Base-by-base conservation (phyloP, 139 green algal genomes). In the Micractinium sp. region DNA sequence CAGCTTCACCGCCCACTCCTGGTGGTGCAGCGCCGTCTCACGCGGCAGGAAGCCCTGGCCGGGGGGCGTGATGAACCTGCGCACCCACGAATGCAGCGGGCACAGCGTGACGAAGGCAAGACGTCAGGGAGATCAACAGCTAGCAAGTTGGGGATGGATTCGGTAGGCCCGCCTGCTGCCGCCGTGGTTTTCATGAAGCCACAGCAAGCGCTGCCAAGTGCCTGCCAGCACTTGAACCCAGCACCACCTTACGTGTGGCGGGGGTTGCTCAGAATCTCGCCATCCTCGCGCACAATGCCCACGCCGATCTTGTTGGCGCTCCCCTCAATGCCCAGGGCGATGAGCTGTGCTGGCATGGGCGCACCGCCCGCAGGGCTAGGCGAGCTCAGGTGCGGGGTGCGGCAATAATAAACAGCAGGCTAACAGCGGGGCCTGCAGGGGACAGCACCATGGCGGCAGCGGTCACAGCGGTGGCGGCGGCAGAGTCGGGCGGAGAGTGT, bases 301-400 rank as follows among this genome's bases (percentile, higher is more conserved):
- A 99, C 94, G 20, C 95, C 97, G 33, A 98, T 92, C 88, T 99
- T 99, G 88, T 99, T 99, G 39, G 97, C 97, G 14, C 92, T 96
- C 27, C 97, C 97, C 89, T 98, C 97, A 31, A 98, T 96, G 33
- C 96, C 96, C 2, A 98, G 87, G 3, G 66, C 86, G 14, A 95
- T 33, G 33, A 89, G 76, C 75, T 33, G 74, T 14, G n/a, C n/a
- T n/a, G 63, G 14, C 63, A 71, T 23, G 20, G n/a, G 63, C 63
- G 14, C 20, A 56, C 9, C 7, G 47, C 47, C 47, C 47, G 47
- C 47, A 56, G 47, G 47, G 47, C 47, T 16, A 16, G 47, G 47
- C 47, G 7, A 56, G 9, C 47, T 56, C 47, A 56, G 9, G 47
- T 5, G 7, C 5, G 47, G 47, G 47, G 47, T 56, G 47, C 47